phyloP scores from a whole-genome alignment of 352 stramenopile species.

The Globisporangium paddicum region DNA sequence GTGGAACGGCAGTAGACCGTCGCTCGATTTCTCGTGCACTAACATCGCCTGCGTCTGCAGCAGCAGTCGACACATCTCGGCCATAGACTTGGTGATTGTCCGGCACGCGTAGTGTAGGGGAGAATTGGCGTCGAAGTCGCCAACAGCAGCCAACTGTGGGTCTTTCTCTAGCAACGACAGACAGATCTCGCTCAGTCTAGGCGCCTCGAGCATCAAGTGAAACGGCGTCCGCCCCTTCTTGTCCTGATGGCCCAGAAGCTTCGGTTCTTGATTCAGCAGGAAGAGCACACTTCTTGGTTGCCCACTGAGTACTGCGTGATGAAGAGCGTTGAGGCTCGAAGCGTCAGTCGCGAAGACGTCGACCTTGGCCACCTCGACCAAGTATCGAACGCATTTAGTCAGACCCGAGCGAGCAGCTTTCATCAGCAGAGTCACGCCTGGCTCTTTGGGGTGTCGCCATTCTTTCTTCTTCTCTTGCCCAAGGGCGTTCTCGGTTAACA shows the following conservation, averaged over 20 bases:
- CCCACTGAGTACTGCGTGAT: conserved; percentile 43
- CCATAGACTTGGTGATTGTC: conserved; percentile 36
- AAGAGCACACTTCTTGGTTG: conserved; percentile 27
- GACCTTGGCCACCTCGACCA: conserved; percentile 38
- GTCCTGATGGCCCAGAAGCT: conserved; percentile 49
- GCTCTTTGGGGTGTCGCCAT: conserved; percentile 30
- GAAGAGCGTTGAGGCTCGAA: conserved; percentile 44
- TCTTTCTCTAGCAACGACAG: conserved; percentile 32
- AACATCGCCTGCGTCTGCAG: conserved; percentile 31
- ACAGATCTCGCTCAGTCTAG: conserved; percentile 41
- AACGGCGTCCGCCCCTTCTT: conserved; percentile 45
- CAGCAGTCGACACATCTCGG: conserved; percentile 43
- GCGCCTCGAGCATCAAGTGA: conserved; percentile 49
- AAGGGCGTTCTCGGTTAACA: conserved; percentile 27
- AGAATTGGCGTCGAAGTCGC: conserved; percentile 39
- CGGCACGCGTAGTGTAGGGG: conserved; percentile 67
- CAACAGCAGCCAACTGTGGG: conserved; percentile 27
- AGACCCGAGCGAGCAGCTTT: conserved; percentile 41
- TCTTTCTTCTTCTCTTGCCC: conserved; percentile 11
- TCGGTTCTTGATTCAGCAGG: conserved; percentile 36
- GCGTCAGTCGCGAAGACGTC: conserved; percentile 46
- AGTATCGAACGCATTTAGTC: conserved; percentile 26
- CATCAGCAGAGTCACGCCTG: conserved; percentile 44
- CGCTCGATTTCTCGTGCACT: conserved; percentile 31
- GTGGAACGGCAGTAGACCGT: conserved; percentile 37